Evolutionary conservation across 768 basidiomycete species (phyloP), one percentile per base, ranked within the genome.

Genomic region (Gymnopilus junonius): DNA sequence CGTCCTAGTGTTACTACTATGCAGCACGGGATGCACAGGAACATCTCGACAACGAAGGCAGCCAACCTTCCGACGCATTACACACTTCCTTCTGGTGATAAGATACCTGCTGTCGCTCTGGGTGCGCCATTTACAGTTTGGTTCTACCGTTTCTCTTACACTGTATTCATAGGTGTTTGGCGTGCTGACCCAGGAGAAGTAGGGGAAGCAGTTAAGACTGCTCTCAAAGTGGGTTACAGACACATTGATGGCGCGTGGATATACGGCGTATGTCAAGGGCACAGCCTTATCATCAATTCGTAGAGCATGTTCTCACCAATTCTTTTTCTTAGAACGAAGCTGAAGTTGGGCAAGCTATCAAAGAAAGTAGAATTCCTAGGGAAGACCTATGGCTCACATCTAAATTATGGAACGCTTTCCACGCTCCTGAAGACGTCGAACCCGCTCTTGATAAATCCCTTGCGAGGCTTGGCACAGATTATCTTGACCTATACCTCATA

Each of bases 401-500:
- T 74, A 91, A 85, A 84, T 83, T 94, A 15, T 91, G 87, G 87
- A 91, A 93, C 72, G 82, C 74, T 1, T 92, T 89, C 75, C 92
- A 94, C 69, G 80, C 83, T 3, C 92, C 92, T 0, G 85, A 89
- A 64, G 88, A 91, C 67, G 82, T 93, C 25, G 91, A 92, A 69
- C 67, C 82, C 1, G 81, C 80, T 11, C 79, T 93, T 8, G 88
- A 92, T 65, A 87, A 92, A 59, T 86, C 89, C 0, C 80, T 92
- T 8, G 63, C 74, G 10, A 83, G 79, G 65, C 83, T 93, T 1
- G 83, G 84, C 1, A 87, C 85, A 1, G 83, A 88, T 39, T 93
- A 93, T 73, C 80, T 95, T 55, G 92, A 94, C 72, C 73, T 94
- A 48, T 94, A 93, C 71, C 77, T 95, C 51, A 90, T 93, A 63